Evolutionary conservation across 75 land plant genomes (phyloP).

Genomic region (Pinus albicaulis): DNA sequence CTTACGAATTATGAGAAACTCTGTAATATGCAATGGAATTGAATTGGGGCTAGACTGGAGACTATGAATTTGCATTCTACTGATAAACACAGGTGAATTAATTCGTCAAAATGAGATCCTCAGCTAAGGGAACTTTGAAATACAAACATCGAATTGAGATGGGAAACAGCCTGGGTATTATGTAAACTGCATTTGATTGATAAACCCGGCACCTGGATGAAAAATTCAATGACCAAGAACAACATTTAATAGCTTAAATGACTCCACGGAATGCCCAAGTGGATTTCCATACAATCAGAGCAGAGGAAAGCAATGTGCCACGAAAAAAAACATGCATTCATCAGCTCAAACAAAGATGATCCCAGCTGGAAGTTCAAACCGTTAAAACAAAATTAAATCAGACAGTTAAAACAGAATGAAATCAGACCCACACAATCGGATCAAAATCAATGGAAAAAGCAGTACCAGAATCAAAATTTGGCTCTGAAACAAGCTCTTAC

Average conservation of each 20-base stretch:
- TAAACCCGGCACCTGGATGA: neutral
- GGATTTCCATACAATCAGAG: neutral
- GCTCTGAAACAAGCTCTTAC: no score
- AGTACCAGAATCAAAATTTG: no score
- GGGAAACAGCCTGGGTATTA: neutral
- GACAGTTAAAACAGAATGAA: neutral
- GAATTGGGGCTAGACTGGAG: neutral
- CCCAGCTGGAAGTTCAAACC: neutral
- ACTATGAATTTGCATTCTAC: no score
- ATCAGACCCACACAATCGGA: no score
- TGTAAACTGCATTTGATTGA: neutral
- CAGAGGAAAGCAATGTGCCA: neutral
- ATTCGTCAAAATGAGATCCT: neutral
- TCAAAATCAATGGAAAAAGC: no score
- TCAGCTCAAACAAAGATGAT: no score
- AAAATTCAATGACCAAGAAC: neutral
- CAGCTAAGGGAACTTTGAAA: no score
- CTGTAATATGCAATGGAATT: neutral
- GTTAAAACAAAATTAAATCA: neutral
- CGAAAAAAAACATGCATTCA: no score
- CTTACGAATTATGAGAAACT: neutral
- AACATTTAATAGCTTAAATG: neutral
- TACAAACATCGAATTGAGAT: no score
- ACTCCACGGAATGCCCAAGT: neutral
- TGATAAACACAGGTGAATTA: neutral